Evolutionary conservation across 257 asterid genomes (phyloP).

Genomic region (Asclepias syriaca): DNA sequence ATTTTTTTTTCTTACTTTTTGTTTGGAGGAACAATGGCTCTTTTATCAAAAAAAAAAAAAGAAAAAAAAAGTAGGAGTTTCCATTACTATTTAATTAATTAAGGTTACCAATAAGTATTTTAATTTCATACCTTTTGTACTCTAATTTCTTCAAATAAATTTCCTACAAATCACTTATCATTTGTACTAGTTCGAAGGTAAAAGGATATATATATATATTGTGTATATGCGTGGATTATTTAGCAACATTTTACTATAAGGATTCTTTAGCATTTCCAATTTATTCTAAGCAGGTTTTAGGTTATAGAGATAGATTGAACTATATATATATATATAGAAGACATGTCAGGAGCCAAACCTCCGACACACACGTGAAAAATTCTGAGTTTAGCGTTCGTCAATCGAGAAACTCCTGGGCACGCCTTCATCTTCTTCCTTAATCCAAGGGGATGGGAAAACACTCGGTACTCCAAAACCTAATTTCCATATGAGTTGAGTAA

Average conservation of each 20-base stretch:
- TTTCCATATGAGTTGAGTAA: neutral
- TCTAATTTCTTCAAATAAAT: too few species aligned
- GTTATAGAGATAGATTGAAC: neutral
- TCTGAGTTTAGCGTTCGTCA: slow-evolving; percentile 11
- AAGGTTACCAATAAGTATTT: neutral
- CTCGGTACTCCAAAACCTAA: slow-evolving; percentile 1
- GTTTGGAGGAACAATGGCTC: neutral
- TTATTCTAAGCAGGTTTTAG: neutral
- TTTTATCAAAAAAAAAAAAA: neutral
- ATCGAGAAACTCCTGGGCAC: slow-evolving; percentile 21
- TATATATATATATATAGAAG: neutral
- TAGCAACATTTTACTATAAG: neutral
- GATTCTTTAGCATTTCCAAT: neutral
- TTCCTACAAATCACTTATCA: too few species aligned
- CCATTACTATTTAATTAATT: neutral
- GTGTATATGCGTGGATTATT: too few species aligned
- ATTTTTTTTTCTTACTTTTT: neutral
- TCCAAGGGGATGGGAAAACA: slow-evolving; percentile 8
- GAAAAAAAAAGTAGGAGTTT: neutral
- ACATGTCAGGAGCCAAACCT: slow-evolving; percentile 2
- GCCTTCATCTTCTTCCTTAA: slow-evolving; percentile 19
- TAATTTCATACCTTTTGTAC: too few species aligned
- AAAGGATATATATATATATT: too few species aligned
- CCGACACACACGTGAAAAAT: slow-evolving; percentile 27
- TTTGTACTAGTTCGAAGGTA: too few species aligned